A percentile compares a stretch with the other conserved stretches of the same genome.
Evolutionary conservation across 345 rosid species (phyloP).

Genomic region (Tarenaya hassleriana): DNA sequence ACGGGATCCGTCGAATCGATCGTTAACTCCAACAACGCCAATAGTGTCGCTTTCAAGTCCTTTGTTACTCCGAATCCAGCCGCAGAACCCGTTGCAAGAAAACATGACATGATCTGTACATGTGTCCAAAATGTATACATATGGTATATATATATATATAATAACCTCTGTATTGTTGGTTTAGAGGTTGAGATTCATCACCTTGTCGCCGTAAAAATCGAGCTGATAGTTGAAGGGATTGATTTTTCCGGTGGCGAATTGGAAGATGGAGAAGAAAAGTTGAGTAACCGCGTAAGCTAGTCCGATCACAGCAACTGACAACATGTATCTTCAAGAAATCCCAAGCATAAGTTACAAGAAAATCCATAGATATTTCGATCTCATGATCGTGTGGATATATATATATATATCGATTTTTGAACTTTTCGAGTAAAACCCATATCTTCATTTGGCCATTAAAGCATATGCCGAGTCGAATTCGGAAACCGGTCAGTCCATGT

Average conservation of each 20-base stretch:
- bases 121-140: no score
- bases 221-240: slow-evolving; percentile 25
- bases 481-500: no score
- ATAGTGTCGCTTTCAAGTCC: slow-evolving; percentile 34
- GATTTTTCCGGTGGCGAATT: slow-evolving; percentile 23
- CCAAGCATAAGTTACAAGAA: no score
- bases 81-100: slow-evolving; percentile 45
- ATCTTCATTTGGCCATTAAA: no score
- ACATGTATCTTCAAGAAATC: slow-evolving; percentile 31
- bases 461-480: no score
- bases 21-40: neutral
- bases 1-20: slow-evolving; percentile 23
- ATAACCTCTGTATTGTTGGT: neutral
- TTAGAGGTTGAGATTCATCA: slow-evolving; percentile 11
- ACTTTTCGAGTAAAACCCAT: no score
- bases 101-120: slow-evolving; percentile 35
- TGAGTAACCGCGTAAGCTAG: slow-evolving; percentile 28
- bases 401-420: no score
- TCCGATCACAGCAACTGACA: slow-evolving; percentile 28
- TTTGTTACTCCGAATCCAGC: slow-evolving; percentile 50
- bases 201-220: slow-evolving; percentile 40
- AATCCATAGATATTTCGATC: no score
- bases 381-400: no score
- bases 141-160: no score
- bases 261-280: slow-evolving; percentile 26